These are phyloP conservation scores for Apiospora arundinis DNA, from an alignment of 2,329 filamentous ascomycete species.

Conservation along the genomic window DNA sequence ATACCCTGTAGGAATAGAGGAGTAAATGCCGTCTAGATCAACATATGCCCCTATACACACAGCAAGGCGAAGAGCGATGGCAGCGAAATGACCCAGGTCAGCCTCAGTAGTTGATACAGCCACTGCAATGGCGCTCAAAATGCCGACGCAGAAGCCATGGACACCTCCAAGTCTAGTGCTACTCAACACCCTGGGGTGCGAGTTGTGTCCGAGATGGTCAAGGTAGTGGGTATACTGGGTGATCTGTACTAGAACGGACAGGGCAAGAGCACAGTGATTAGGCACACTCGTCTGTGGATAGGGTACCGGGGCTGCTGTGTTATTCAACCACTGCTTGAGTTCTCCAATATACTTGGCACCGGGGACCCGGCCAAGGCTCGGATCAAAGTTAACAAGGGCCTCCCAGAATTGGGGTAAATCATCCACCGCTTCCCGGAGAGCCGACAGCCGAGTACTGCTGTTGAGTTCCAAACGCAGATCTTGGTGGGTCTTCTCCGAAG, in stretches of 20 bases:
- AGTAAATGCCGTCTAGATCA: constrained; percentile 25
- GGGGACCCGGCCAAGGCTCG: constrained; percentile 18
- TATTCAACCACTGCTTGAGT: constrained; percentile 16
- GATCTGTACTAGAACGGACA: constrained; percentile 21
- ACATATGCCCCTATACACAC: constrained; percentile 27
- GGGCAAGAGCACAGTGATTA: not conserved
- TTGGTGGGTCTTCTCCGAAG: constrained; percentile 19
- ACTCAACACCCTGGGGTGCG: not conserved
- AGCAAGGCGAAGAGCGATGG: constrained; percentile 28
- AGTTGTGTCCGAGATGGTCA: constrained; percentile 17
- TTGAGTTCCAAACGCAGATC: constrained; percentile 26
- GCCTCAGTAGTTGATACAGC: constrained; percentile 22
- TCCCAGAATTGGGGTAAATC: constrained; percentile 20
- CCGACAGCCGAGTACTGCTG: constrained; percentile 23
- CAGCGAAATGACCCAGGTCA: constrained; percentile 27
- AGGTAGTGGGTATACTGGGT: constrained; percentile 25
- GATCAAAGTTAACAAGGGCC: constrained; percentile 15
- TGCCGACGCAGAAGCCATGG: constrained; percentile 31
- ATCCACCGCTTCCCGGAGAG: constrained; percentile 24
- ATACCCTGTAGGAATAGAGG: not conserved
- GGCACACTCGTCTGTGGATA: not conserved
- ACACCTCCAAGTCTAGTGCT: constrained; percentile 20
- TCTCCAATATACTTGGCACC: constrained; percentile 14
- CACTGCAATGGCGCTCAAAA: constrained; percentile 30
- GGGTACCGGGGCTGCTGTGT: not conserved